phyloP scores from a whole-genome alignment of 176 grass and related monocot species.

The maize (Zea mays) region DNA sequence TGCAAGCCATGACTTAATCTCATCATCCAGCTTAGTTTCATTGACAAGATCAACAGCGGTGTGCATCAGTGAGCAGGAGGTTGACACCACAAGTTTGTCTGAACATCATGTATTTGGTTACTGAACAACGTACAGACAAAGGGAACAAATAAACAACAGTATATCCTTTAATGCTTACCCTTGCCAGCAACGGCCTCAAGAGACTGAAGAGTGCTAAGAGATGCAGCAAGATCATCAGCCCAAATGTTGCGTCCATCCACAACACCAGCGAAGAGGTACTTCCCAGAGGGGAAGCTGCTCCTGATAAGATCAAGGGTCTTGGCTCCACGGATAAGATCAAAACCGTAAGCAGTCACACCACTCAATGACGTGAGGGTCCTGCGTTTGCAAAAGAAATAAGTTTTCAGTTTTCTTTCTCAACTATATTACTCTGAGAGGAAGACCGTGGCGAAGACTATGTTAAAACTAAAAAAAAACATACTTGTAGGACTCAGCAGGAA shows the following conservation, averaged over 20 bases:
- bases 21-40: slow-evolving; percentile 83
- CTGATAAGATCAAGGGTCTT: slow-evolving; percentile 84
- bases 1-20: slow-evolving; percentile 96
- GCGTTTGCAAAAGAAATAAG: slow-evolving; percentile 31
- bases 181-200: slow-evolving; percentile 80
- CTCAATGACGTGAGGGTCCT: slow-evolving; percentile 79
- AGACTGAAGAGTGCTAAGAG: slow-evolving; percentile 67
- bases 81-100: slow-evolving; percentile 96
- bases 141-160: slow-evolving; percentile 26
- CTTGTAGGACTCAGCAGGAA: slow-evolving; percentile 91
- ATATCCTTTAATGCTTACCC: slow-evolving; percentile 45
- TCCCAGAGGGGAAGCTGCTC: slow-evolving; percentile 72
- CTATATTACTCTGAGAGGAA: slow-evolving; percentile 6
- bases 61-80: slow-evolving; percentile 95
- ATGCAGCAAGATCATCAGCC: slow-evolving; percentile 85
- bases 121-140: slow-evolving; percentile 15
- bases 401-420: slow-evolving; percentile 23
- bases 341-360: slow-evolving; percentile 69
- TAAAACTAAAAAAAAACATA: slow-evolving; percentile 38
- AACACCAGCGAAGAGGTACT: slow-evolving; percentile 91
- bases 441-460: not conserved
- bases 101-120: slow-evolving; percentile 34
- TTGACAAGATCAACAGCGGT: slow-evolving; percentile 95
- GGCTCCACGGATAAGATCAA: slow-evolving; percentile 82
- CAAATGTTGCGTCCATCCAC: slow-evolving; percentile 95